Percentiles rank a stretch among this genome's conserved stretches.
Conservation (phyloP, 768 basidiomycete genomes). For the Chalciporus pseudorubinellus region DNA sequence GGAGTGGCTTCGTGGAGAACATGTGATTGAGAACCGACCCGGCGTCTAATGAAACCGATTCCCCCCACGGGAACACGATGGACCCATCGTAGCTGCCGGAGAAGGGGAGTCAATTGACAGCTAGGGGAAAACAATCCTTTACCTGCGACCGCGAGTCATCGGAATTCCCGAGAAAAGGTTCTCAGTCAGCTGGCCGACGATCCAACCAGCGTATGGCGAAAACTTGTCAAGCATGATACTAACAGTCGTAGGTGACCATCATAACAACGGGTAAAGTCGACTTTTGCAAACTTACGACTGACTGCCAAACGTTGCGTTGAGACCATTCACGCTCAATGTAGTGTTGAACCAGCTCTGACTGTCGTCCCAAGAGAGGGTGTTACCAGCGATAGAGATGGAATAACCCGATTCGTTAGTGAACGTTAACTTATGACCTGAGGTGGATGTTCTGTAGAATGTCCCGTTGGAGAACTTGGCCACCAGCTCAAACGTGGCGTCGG, state of each 20-base stretch:
- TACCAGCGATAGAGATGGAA: slow-evolving; percentile 11
- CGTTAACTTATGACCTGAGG: slow-evolving; percentile 7
- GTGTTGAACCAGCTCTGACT: slow-evolving; percentile 16
- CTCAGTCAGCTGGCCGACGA: slow-evolving; percentile 10
- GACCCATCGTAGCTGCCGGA: slow-evolving; percentile 4
- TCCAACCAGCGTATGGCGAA: slow-evolving; percentile 9
- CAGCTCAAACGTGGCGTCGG: slow-evolving; percentile 7
- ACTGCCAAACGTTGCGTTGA: slow-evolving; percentile 4
- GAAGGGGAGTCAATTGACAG: neutral
- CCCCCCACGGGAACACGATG: slow-evolving; percentile 11
- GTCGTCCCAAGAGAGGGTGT: slow-evolving; percentile 14
- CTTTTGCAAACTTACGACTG: slow-evolving; percentile 1
- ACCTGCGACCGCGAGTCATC: slow-evolving; percentile 9
- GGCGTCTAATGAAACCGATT: slow-evolving; percentile 5
- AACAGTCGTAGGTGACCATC: neutral
- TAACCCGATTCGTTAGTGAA: slow-evolving; percentile 8
- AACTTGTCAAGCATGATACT: slow-evolving; percentile 12
- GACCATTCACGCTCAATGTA: slow-evolving; percentile 3
- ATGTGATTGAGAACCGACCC: slow-evolving; percentile 12
- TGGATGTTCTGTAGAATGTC: neutral
- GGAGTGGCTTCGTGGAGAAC: slow-evolving; percentile 12
- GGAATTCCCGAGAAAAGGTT: slow-evolving; percentile 12
- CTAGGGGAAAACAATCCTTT: neutral
- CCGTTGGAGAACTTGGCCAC: slow-evolving; percentile 11
- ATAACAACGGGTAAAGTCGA: neutral